Conservation (phyloP, 2,329 filamentous ascomycete species). For the Venturia aucupariae region DNA sequence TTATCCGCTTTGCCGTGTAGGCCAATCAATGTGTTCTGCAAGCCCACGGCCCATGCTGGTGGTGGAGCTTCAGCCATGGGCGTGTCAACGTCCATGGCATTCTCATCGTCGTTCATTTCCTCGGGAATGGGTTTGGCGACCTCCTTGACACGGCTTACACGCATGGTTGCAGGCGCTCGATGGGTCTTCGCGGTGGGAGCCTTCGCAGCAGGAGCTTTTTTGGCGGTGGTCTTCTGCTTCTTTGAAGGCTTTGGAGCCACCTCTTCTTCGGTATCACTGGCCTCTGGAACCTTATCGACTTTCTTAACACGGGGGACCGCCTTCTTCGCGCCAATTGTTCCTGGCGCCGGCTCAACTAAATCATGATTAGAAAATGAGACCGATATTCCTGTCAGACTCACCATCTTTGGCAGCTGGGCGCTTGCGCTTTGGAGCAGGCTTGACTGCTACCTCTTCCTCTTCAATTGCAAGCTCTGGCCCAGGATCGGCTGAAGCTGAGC, state of each 20-base stretch:
- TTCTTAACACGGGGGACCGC: neutral
- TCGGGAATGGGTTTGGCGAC: neutral
- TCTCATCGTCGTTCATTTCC: neutral
- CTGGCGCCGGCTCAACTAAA: neutral
- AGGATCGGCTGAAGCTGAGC: neutral
- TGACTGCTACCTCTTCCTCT: neutral
- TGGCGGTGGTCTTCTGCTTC: neutral
- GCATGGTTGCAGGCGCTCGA: neutral
- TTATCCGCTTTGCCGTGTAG: too few relatives aligned
- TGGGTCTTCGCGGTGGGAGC: neutral
- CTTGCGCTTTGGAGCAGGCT: neutral
- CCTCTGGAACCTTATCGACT: too few relatives aligned
- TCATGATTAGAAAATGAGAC: neutral
- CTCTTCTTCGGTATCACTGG: too few relatives aligned
- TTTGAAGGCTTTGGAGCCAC: neutral
- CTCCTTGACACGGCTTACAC: neutral
- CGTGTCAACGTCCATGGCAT: neutral
- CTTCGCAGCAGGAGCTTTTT: neutral
- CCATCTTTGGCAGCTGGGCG: neutral
- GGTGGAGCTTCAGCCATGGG: neutral
- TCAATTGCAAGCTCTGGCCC: neutral
- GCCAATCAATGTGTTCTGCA: too few relatives aligned
- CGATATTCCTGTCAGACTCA: neutral
- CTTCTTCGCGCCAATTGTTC: neutral
- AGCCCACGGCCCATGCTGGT: too few relatives aligned